Conservation (phyloP, 768 basidiomycete species). For the Tricholoma sp. region DNA sequence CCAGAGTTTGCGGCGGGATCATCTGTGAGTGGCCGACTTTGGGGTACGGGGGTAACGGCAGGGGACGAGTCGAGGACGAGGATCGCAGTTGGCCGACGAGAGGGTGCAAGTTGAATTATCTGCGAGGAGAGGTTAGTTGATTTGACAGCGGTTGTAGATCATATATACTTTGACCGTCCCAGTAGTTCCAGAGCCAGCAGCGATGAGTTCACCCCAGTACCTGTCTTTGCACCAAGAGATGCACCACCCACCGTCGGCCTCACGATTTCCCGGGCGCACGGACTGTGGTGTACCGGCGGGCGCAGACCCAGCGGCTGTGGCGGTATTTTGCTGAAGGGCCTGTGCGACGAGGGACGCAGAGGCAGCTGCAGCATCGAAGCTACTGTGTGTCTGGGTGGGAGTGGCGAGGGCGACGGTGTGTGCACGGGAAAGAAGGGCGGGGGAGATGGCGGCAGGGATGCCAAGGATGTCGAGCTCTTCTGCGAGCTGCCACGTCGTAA, state of each 20-base stretch:
- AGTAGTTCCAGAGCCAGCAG: slow-evolving; percentile 65
- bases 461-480: slow-evolving; percentile 73
- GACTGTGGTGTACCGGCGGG: slow-evolving; percentile 7
- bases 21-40: slow-evolving; percentile 3
- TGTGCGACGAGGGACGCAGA: slow-evolving; percentile 60
- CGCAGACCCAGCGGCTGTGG: neutral
- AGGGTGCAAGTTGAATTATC: slow-evolving; percentile 72
- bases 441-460: slow-evolving; percentile 43
- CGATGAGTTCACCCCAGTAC: slow-evolving; percentile 92
- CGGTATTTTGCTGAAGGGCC: slow-evolving; percentile 46
- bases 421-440: slow-evolving; percentile 35
- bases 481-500: slow-evolving; percentile 68
- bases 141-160: neutral
- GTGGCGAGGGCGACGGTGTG: slow-evolving; percentile 64
- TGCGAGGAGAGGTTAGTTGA: slow-evolving; percentile 19
- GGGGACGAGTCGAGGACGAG: slow-evolving; percentile 49
- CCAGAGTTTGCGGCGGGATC: neutral
- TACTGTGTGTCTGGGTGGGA: slow-evolving; percentile 58
- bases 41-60: neutral
- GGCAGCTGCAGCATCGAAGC: slow-evolving; percentile 51
- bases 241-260: slow-evolving; percentile 91
- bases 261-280: slow-evolving; percentile 46
- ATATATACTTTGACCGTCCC: slow-evolving; percentile 69
- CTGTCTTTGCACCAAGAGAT: slow-evolving; percentile 94
- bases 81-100: slow-evolving; percentile 60